Evolutionary conservation across 345 rosid species (phyloP), one percentile per base, ranked within the genome.

Genomic region (Hypericum perforatum): DNA sequence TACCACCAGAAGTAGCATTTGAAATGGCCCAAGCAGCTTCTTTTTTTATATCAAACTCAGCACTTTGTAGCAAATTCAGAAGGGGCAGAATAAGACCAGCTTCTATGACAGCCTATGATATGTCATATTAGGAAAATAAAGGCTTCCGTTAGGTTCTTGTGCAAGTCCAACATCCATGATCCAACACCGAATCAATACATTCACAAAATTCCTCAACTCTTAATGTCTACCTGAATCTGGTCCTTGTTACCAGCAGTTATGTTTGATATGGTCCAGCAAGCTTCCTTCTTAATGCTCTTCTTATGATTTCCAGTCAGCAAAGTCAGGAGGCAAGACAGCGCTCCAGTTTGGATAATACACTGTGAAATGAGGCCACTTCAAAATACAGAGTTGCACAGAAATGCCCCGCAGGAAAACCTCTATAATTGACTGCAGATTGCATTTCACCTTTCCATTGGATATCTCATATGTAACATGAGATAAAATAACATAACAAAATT

Each of bases 201-300:
- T 22, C 32, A 22, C 4, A 22, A 22, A 22, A 4, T 22, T 22
- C 32, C 4, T 22, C 32, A 22, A 22, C 32, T 22, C 32, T 22
- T 4, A 37, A 15, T 10, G 43, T 32, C 39, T 46, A 66, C 71
- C 71, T 66, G 71, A 39, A 66, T 66, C 52, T 66, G 71, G n/a
- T 60, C 49, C 16, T 41, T 48, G 54, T 61, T 66, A 45, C 71
- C 71, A 12, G 71, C 71, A n/a, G 71, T 66, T 10, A 66, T 52
- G 39, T 66, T 66, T 36, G 71, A 66, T 15, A 66, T 66, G 49
- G 71, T 66, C 71, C 71, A 66, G 46, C 71, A 66, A 15, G 65
- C 71, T 66, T 66, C 71, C n/a, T 66, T 66, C 62, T 51, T 56
- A 5, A 66, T 61, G 62, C 71, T 66, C 54, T 66, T 66, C 58